Evolutionary conservation across 352 stramenopile genomes (phyloP), one percentile per base, ranked within the genome.

Genomic region (Phytopythium cucurbitacearum): DNA sequence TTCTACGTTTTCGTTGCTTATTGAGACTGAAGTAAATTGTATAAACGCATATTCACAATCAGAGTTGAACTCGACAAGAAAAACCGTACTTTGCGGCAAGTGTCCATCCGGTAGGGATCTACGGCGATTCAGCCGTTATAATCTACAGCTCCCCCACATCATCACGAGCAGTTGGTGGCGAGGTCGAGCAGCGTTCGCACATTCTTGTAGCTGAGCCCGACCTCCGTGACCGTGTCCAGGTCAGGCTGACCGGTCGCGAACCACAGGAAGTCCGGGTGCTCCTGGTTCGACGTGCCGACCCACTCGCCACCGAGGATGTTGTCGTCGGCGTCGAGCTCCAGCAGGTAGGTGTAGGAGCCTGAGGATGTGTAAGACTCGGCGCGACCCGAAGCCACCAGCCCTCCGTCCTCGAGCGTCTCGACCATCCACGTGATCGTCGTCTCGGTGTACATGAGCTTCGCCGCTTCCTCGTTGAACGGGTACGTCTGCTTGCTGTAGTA

Each of bases 231-330:
- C 6, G 55, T 54, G 40, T 57, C 60, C 11, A 56, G 8, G 39
- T 64, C 60, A 4, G 69, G 68, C 49, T 72, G 73, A 0, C 40
- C 13, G 32, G 59, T 67, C 0, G 59, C 32, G 2, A 81, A 44
- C 71, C 71, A 81, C 6, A 78, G 28, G 50, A 81, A 77, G 28
- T 81, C 71, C 7, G 61, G 64, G 52, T 81, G 71, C 41, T 66
- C 51, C 16, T 47, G 40, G 36, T 64, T 39, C 13, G 67, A 78
- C 16, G 57, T 49, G 56, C 64, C 67, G 16, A 78, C 45, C 71
- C 71, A 81, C 41, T 81, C 71, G 1, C 71, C 68, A 7, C 71
- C 71, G 49, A 78, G 51, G 38, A 81, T 77, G 12, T 62, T 53
- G 8, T 62, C 57, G 12, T 45, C 55, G 50, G 42, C 43, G 42